Conservation (phyloP, 2,329 filamentous ascomycete species). For the Bipolaris sorokiniana region DNA sequence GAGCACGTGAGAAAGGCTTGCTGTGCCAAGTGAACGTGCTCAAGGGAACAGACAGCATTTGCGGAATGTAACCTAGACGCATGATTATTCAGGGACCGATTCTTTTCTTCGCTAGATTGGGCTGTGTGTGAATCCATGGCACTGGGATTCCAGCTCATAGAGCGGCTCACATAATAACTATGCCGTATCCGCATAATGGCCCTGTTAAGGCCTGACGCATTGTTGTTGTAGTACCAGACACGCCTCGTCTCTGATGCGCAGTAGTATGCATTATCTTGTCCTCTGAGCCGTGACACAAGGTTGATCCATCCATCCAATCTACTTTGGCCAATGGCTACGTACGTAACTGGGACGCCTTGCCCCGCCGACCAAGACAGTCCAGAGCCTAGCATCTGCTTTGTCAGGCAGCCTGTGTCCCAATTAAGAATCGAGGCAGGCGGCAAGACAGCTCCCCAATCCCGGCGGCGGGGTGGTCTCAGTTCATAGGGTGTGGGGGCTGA, state of each 20-base stretch:
- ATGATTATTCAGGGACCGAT: background rate
- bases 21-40: background rate
- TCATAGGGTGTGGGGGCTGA: background rate
- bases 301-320: constrained; percentile 18
- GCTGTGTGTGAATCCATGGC: background rate
- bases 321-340: constrained; percentile 13
- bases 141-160: background rate
- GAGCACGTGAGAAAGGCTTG: background rate
- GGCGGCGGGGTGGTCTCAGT: constrained; percentile 3
- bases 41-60: background rate
- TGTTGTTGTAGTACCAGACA: background rate
- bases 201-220: constrained; percentile 1
- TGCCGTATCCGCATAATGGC: background rate
- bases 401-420: constrained; percentile 14
- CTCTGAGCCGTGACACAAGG: constrained; percentile 2
- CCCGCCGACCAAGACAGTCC: constrained; percentile 11
- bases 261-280: constrained; percentile 10
- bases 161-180: background rate
- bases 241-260: constrained; percentile 1
- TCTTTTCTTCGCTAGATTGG: background rate
- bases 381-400: constrained; percentile 11
- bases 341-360: constrained; percentile 7
- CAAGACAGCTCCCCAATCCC: constrained; percentile 3
- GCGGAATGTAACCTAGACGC: background rate
- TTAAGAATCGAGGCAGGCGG: constrained; percentile 3